phyloP scores from a whole-genome alignment of 495 filamentous ascomycete species.

The Tuber microsphaerosporum region DNA sequence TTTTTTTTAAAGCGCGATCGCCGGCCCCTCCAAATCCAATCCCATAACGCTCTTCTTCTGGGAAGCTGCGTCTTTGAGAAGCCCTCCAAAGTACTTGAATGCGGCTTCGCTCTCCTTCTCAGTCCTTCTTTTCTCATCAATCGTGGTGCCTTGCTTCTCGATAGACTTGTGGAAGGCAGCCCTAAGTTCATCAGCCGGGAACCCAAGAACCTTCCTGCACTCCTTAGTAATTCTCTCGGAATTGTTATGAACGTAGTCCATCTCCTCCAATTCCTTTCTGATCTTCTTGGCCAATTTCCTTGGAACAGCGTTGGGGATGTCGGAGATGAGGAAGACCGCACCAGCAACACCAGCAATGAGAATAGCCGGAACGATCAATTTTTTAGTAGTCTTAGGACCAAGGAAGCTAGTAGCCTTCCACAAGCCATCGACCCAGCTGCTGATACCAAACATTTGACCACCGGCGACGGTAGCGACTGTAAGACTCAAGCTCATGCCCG shows the following conservation, averaged over 20 bases:
- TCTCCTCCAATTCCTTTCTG: constrained; percentile 60
- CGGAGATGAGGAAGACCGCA: constrained; percentile 67
- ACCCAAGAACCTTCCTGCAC: constrained; percentile 76
- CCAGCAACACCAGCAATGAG: constrained; percentile 70
- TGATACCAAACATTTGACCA: constrained; percentile 68
- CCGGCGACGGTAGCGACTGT: constrained; percentile 84
- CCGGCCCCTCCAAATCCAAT: constrained; percentile 67
- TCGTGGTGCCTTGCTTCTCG: constrained; percentile 67
- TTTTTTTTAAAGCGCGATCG: background rate
- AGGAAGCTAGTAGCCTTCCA: constrained; percentile 70
- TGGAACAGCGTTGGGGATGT: constrained; percentile 82
- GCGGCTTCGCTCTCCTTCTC: constrained; percentile 68
- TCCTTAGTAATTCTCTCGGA: constrained; percentile 70
- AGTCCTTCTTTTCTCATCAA: constrained; percentile 71
- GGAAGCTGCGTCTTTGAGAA: constrained; percentile 67
- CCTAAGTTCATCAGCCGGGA: constrained; percentile 74
- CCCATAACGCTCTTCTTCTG: constrained; percentile 65
- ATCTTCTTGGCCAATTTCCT: constrained; percentile 81
- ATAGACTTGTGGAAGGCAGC: constrained; percentile 71
- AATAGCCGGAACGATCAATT: constrained; percentile 71
- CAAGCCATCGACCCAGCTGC: constrained; percentile 82
- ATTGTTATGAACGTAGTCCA: constrained; percentile 92
- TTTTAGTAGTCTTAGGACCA: constrained; percentile 74
- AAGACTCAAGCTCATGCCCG: constrained; percentile 85
- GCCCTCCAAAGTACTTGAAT: constrained; percentile 77